Percentiles rank a stretch among this genome's conserved stretches.
Conservation (phyloP, 371 early-diverging fungal species). For the Saksenaea vasiformis region DNA sequence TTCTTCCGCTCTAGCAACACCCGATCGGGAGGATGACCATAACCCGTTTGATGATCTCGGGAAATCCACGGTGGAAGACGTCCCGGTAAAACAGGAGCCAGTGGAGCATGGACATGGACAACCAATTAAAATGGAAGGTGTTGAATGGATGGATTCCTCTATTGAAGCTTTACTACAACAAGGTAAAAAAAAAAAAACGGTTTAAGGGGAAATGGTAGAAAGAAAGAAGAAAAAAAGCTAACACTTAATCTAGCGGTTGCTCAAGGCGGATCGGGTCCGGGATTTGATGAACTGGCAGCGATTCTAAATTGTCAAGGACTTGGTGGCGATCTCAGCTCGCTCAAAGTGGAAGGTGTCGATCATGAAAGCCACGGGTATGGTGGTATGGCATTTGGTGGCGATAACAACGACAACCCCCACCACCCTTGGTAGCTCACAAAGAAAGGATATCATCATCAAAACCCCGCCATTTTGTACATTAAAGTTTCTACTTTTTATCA, state of each 20-base stretch:
- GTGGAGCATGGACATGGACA: not conserved
- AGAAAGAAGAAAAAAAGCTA: no score
- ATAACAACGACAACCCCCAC: constrained; percentile 4
- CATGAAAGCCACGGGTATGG: not conserved
- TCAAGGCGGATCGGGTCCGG: constrained; percentile 7
- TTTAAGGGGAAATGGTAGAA: not conserved
- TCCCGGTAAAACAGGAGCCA: not conserved
- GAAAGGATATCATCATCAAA: constrained; percentile 7
- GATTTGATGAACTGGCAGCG: constrained; percentile 15
- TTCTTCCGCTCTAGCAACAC: constrained; percentile 33
- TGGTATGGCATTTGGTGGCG: constrained; percentile 18
- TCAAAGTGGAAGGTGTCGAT: constrained; percentile 12
- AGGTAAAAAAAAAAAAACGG: constrained; percentile 10
- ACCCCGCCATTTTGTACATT: constrained; percentile 11
- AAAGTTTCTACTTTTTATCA: not conserved
- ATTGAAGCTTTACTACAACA: constrained; percentile 10
- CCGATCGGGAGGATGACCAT: constrained; percentile 29
- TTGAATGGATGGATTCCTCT: constrained; percentile 1
- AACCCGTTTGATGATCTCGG: constrained; percentile 28
- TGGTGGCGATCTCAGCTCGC: not conserved
- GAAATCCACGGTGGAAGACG: not conserved
- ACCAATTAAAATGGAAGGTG: constrained; percentile 10
- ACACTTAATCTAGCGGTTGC: not conserved
- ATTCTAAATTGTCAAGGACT: constrained; percentile 17
- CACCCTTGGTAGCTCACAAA: constrained; percentile 7